Base-by-base conservation (phyloP, 805 yeast genomes). In the Kockiozyma suomiensis region DNA sequence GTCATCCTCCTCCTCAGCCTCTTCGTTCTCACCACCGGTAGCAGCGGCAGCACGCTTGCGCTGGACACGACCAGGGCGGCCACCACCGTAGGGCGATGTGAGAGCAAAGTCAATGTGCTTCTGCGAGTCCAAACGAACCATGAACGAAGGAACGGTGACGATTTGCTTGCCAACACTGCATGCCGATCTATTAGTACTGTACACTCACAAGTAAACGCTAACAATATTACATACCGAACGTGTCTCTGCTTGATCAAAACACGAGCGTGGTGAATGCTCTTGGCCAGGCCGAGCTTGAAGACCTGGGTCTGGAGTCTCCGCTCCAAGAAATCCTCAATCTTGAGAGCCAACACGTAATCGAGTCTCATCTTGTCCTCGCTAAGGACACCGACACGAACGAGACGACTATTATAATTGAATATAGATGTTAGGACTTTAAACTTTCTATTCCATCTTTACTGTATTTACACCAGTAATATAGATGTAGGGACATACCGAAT, bases 231-330 rank as follows among this genome's bases (percentile, higher is more conserved):
- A 2, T 38, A 57, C 57, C 97, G 96, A 79, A 94, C 93, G 86
- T 94, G 99, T 86, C 97, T 90, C 85, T 94, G 99, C 73, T 93
- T 78, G 78, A 94, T 94, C 82, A 94, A 88, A 72, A 94, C 96
- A 86, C 99, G 92, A 72, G 99, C 99, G 85, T 94, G 99, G 88
- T 94, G 99, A 77, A 94, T 89, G 73, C 98, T 92, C 85, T 92
- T 94, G 76, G 99, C 99, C 78, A 94, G 87, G 79, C 99, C 99
- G 75, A 91, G 88, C 86, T 93, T 94, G 97, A 93, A 94, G 70
- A 94, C 99, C 85, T 94, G 99, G 78, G 99, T 94, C 86, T 94
- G 99, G 81, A 94, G 87, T 86, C 99, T 90, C 87, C 99, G 91
- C 86, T 94, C 99, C 82, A 94, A 87, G 94, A 94, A 94, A 82